A percentile compares a stretch with the other conserved stretches of the same genome.
Conservation (phyloP, 2,329 filamentous ascomycete genomes). For the Fusarium sp. region DNA sequence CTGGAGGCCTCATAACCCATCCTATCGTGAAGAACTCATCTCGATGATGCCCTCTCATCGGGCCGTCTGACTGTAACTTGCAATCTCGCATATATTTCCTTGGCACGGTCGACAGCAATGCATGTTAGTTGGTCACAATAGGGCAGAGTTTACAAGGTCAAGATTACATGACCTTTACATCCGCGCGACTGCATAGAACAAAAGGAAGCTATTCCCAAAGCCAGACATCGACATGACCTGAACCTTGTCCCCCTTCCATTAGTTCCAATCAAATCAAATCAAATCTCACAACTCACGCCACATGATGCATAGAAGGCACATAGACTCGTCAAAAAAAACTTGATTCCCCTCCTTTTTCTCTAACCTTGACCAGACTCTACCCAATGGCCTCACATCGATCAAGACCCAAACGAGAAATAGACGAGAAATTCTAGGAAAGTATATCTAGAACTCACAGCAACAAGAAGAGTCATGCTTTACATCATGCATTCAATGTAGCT, state of each 20-base stretch:
- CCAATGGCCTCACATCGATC: neutral
- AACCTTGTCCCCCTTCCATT: neutral
- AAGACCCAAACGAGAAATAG: neutral
- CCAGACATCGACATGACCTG: neutral
- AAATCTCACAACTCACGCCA: neutral
- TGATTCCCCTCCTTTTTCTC: neutral
- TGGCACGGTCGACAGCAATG: neutral
- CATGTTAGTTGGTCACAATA: neutral
- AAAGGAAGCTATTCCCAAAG: neutral
- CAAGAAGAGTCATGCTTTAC: neutral
- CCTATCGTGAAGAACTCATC: neutral
- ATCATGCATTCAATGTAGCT: neutral
- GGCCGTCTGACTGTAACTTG: neutral
- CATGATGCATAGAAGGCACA: neutral
- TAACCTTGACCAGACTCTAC: neutral
- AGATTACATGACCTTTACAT: neutral
- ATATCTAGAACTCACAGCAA: neutral
- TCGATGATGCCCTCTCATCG: neutral
- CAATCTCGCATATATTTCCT: neutral
- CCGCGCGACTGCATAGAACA: neutral
- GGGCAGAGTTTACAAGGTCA: neutral
- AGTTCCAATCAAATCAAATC: neutral
- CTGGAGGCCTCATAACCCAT: neutral
- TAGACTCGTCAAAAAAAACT: neutral
- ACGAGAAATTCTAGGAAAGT: neutral